Evolutionary conservation across 2,329 filamentous ascomycete genomes (phyloP).

Genomic region (Polychaeton citri): DNA sequence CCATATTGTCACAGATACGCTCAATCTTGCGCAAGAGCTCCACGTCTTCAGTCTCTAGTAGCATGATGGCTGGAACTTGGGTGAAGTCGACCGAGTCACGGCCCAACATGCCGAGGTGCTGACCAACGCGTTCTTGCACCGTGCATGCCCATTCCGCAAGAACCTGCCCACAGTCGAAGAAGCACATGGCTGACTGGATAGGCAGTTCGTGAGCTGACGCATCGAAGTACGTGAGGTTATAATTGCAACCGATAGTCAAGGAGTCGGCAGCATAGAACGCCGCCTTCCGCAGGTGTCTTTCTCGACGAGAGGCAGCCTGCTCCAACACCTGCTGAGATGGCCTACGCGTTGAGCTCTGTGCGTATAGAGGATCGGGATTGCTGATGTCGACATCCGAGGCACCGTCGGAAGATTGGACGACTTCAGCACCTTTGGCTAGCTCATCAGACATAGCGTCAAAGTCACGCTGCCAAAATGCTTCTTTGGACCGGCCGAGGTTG

Average conservation of each 20-base stretch:
- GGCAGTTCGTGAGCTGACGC: constrained; percentile 74
- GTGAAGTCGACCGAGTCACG: constrained; percentile 66
- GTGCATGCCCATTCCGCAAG: constrained; percentile 89
- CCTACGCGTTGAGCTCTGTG: neutral
- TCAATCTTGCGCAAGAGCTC: constrained; percentile 74
- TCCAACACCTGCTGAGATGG: constrained; percentile 1
- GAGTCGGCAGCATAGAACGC: constrained; percentile 91
- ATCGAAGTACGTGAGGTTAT: constrained; percentile 75
- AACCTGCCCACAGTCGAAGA: constrained; percentile 87
- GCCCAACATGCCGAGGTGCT: constrained; percentile 75
- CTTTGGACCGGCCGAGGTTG: constrained; percentile 81
- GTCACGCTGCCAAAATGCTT: constrained; percentile 86
- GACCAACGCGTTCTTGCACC: constrained; percentile 85
- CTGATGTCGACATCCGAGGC: constrained; percentile 2
- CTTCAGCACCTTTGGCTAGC: constrained; percentile 62
- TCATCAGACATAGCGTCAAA: constrained; percentile 88
- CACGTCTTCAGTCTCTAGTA: constrained; percentile 82
- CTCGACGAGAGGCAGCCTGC: constrained; percentile 50
- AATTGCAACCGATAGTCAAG: constrained; percentile 72
- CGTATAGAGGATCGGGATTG: constrained; percentile 1
- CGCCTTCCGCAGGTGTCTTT: constrained; percentile 83
- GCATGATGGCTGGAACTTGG: constrained; percentile 75
- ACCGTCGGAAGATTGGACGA: constrained; percentile 55
- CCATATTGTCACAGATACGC: constrained; percentile 61
- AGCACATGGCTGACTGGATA: constrained; percentile 80